Base-by-base conservation (phyloP, 176 grass and related monocot species). In the Secale cereale region DNA sequence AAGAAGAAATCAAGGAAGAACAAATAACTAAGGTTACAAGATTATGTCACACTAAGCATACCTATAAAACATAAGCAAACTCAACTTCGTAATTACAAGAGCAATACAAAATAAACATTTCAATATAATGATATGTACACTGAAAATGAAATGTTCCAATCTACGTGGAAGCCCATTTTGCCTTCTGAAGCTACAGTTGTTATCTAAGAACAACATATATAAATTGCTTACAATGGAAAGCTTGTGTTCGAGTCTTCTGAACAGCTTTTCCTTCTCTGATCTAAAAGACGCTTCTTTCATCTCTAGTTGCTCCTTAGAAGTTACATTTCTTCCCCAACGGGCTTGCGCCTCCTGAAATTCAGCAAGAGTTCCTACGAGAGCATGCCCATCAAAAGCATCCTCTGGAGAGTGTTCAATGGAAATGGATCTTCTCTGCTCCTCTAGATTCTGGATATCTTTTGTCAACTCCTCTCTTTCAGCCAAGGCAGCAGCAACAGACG, bases 311-410 rank as follows among this genome's bases (percentile, higher is more conserved):
- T 92, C 91, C 74, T 91, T 91, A 43, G 70, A n/a, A 63, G 91
- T 94, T 81, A 98, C 90, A 77, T 98, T 77, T 85, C 91, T 90
- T 72, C 96, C 96, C 93, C 96, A 95, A 62, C 85, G 93, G 50
- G 93, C 93, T 86, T 94, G 93, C 54, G 93, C 93, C 88, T 95
- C 83, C 76, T 88, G 88, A 89, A 98, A 98, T 88, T 98, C 96
- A 74, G 87, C 96, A 84, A 98, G 89, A 65, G 96, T 95, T 72
- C 96, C 96, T 37, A 56, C 93, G 54, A 91, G 96, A 57, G 96
- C 93, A 92, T 91, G 86, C 30, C 83, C 89, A 69, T 94, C 76
- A 45, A 91, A 79, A 59, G 23, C 63, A 26, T 85, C 87, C 72
- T 74, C 85, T 1, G 35, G 61, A 81, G 91, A 73, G 46, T 90